phyloP scores from a whole-genome alignment of 225 moss, liverwort and hornwort genomes.

The Takakia lepidozioides region DNA sequence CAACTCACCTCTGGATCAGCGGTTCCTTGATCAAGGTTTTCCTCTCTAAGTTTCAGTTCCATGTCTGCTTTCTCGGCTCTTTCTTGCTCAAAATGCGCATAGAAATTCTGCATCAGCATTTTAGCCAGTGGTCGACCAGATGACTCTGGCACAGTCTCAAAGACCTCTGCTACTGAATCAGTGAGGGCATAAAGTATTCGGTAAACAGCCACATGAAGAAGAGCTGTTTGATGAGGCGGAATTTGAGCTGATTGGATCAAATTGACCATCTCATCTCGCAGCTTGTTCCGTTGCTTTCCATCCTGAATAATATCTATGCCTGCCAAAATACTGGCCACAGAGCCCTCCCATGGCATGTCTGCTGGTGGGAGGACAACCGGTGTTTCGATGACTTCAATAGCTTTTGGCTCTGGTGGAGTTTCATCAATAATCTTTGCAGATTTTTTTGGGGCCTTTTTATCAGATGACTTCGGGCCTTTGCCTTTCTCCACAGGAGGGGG shows the following conservation, averaged over 20 bases:
- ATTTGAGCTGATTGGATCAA: conserved; percentile 19
- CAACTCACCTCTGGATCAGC: no score
- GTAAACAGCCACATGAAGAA: conserved; percentile 21
- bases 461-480: not conserved
- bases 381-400: not conserved
- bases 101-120: conserved; percentile 32
- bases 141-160: conserved; percentile 15
- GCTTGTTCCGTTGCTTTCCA: conserved; percentile 14
- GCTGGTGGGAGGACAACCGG: no score
- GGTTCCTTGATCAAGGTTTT: no score
- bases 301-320: conserved; percentile 25
- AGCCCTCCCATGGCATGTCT: conserved; percentile 25
- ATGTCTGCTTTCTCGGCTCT: conserved; percentile 12
- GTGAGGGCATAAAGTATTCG: conserved; percentile 22
- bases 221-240: conserved; percentile 21
- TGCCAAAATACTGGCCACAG: conserved; percentile 18
- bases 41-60: no score
- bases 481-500: no score
- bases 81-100: conserved; percentile 21
- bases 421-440: not conserved
- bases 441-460: not conserved
- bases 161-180: conserved; percentile 28
- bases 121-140: conserved; percentile 17
- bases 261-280: not conserved
- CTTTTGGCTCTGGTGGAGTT: not conserved